Percentiles rank a stretch among this genome's conserved stretches.
Evolutionary conservation across 371 early-diverging fungal species (phyloP).

Genomic region (Vavraia culicis): DNA sequence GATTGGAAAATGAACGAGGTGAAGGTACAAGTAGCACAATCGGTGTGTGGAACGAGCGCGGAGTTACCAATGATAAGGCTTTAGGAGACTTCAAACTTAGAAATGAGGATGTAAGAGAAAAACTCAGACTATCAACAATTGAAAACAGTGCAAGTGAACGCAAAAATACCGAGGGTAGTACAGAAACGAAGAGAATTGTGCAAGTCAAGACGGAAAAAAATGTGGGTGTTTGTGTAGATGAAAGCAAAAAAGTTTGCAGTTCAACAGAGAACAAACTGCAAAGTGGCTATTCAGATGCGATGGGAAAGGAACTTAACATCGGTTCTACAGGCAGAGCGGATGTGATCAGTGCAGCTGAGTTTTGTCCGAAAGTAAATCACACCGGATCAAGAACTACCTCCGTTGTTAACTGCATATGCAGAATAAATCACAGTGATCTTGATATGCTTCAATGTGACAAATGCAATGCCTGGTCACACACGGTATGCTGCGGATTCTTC

Average conservation of each 20-base stretch:
- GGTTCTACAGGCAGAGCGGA: too few relatives aligned
- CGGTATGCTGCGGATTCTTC: conserved; percentile 38
- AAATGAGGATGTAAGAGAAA: background rate
- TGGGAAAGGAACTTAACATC: background rate
- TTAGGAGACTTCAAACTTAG: too few relatives aligned
- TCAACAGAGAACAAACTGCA: background rate
- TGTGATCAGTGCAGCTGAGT: too few relatives aligned
- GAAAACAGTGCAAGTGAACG: background rate
- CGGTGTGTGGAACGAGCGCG: background rate
- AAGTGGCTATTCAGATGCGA: background rate
- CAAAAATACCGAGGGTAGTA: background rate
- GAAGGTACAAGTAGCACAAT: background rate
- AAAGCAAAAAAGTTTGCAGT: background rate
- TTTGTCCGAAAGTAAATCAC: too few relatives aligned
- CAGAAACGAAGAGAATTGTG: background rate
- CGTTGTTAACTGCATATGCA: conserved; percentile 25
- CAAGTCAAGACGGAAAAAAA: background rate
- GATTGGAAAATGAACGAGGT: background rate
- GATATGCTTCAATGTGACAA: conserved; percentile 31
- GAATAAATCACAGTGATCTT: conserved; percentile 3
- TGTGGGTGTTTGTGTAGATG: background rate
- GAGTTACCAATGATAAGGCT: too few relatives aligned
- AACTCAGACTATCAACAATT: background rate
- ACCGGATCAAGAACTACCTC: too few relatives aligned
- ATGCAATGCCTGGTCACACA: conserved; percentile 31